Base-by-base conservation (phyloP, 495 filamentous ascomycete genomes). In the Lophium mytilinum region DNA sequence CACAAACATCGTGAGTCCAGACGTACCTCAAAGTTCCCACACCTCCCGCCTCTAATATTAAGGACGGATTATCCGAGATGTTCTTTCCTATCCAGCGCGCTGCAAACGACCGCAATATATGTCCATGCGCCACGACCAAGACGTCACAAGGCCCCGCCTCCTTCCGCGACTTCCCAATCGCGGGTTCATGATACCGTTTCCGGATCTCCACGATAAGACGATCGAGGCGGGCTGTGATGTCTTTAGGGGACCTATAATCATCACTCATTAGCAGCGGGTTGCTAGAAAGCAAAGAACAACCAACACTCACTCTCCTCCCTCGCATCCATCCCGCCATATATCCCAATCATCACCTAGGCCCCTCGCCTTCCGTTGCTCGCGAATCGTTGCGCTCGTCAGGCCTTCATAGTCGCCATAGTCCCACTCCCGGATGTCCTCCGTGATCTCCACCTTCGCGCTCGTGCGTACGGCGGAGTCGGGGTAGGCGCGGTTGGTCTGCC, bases 401-500 rank as follows among this genome's bases (percentile, higher is more conserved):
- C 93, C 93, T 69, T 98, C 93, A 68, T 97, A 98, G 60, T 87
- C 82, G 10, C 93, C 93, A 63, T 98, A 98, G 72, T 95, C 89
- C 92, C 92, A 98, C 68, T 98, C 92, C 11, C 86, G 78, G 30
- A 96, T 83, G 48, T 86, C 83, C 56, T 90, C 81, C 0, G 87
- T 89, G 41, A 93, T 72, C 60, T 84, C 71, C 1, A 94, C 79
- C 14, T 71, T 66, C 0, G 78, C 79, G 45, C 78, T 70, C 4
- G 75, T 79, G 15, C 77, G 74, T 49, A 78, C 73, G 1, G 74
- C 72, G 5, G 67, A 56, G 1, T 68, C 37, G 14, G 67, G 67
- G 5, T 72, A 47, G 47, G 76, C 80, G 3, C 69, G 58, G 12
- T 36, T 65, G 58, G n/a, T 68, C 64, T 69, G 66, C 84, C 77